These are phyloP conservation scores for Collariella sp. DNA, from an alignment of 495 filamentous ascomycete species.

Conservation along the genomic window DNA sequence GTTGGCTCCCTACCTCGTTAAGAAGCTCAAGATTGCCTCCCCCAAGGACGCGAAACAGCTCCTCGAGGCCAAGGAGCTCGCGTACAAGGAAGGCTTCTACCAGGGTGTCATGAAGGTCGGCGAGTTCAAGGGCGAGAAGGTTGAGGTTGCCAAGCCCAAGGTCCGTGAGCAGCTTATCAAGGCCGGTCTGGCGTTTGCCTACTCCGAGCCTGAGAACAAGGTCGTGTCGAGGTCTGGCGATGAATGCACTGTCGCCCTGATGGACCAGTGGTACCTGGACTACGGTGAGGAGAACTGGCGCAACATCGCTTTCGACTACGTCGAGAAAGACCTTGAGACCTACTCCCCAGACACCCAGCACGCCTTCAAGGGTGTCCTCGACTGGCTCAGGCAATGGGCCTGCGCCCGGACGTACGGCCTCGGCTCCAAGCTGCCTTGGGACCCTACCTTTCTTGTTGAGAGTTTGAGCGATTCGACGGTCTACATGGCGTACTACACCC, in stretches of 20 bases:
- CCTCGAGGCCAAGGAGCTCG: conserved; percentile 86
- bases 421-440: conserved; percentile 94
- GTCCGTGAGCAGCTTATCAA: conserved; percentile 74
- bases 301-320: conserved; percentile 59
- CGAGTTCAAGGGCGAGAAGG: conserved; percentile 79
- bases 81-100: conserved; percentile 98
- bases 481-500: conserved; percentile 96
- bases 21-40: conserved; percentile 91
- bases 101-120: conserved; percentile 85
- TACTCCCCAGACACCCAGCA: conserved; percentile 73
- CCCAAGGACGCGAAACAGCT: conserved; percentile 89
- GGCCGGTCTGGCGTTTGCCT: conserved; percentile 74
- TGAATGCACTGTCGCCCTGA: conserved; percentile 72
- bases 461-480: conserved; percentile 67
- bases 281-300: conserved; percentile 82
- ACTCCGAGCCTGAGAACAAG: conserved; percentile 83
- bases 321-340: conserved; percentile 67
- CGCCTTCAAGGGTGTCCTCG: conserved; percentile 70
- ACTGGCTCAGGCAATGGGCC: conserved; percentile 94
- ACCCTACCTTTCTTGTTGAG: conserved; percentile 84
- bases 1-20: conserved; percentile 72
- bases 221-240: conserved; percentile 83
- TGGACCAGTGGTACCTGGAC: conserved; percentile 96
- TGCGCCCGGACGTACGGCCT: conserved; percentile 87
- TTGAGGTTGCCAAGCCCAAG: conserved; percentile 77